Conservation (phyloP, 1,139 yeast species). For the Schwanniomyces etchellsii region DNA sequence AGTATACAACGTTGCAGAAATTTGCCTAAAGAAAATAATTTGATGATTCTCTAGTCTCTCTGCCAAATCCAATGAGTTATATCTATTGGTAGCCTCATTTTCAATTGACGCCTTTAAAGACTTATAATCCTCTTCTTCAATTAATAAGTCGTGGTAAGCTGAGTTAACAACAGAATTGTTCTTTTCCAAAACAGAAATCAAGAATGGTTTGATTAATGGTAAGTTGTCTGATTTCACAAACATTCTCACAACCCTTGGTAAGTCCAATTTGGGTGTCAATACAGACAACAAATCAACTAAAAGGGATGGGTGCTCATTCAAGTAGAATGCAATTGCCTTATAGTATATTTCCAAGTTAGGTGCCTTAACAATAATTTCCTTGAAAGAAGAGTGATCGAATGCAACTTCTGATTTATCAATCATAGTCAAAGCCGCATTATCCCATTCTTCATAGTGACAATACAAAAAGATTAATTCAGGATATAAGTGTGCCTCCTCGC, state of each 20-base stretch:
- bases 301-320: constrained; percentile 86
- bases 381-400: constrained; percentile 89
- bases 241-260: constrained; percentile 91
- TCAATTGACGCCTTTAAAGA: constrained; percentile 85
- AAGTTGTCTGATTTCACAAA: constrained; percentile 93
- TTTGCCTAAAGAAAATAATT: constrained; percentile 87
- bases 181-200: constrained; percentile 85
- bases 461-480: constrained; percentile 93
- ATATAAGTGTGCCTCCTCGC: constrained; percentile 93
- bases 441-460: constrained; percentile 99
- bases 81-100: constrained; percentile 71
- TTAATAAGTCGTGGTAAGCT: constrained; percentile 91
- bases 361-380: constrained; percentile 91
- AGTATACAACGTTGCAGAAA: constrained; percentile 89
- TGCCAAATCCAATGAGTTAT: constrained; percentile 89
- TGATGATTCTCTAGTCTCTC: constrained; percentile 89
- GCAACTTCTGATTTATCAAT: constrained; percentile 92
- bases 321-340: constrained; percentile 93
- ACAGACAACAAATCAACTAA: constrained; percentile 82
- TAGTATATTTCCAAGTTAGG: constrained; percentile 95
- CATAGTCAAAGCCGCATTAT: constrained; percentile 97
- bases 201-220: constrained; percentile 92
- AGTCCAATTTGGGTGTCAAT: constrained; percentile 86
- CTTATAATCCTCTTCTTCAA: constrained; percentile 95
- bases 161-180: constrained; percentile 88